Evolutionary conservation across 176 grass and related monocot species (phyloP).

Genomic region (Triticum dicoccoides): DNA sequence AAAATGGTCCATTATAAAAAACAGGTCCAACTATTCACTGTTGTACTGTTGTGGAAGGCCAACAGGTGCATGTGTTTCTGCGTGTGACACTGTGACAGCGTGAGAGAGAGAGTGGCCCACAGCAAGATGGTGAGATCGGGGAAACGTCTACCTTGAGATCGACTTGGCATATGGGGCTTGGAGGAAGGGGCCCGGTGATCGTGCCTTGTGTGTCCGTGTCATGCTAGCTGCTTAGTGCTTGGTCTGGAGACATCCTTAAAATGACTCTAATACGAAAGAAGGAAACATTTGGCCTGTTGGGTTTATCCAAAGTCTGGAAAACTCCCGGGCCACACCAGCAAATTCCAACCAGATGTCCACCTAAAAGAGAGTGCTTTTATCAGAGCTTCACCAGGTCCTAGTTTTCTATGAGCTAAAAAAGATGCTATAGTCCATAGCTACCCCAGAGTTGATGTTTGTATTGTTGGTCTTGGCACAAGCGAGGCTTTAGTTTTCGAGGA

Average conservation of each 20-base stretch:
- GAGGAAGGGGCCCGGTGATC: too few relatives aligned
- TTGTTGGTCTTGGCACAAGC: too few relatives aligned
- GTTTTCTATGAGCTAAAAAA: not conserved
- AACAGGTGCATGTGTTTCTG: not conserved
- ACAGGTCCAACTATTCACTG: not conserved
- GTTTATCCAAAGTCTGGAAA: not conserved
- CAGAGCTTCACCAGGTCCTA: not conserved
- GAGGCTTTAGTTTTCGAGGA: too few relatives aligned
- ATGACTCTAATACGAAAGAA: not conserved
- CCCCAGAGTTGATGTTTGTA: too few relatives aligned
- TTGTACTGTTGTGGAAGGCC: not conserved
- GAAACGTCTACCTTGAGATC: not conserved
- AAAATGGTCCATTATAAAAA: not conserved
- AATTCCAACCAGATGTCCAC: not conserved
- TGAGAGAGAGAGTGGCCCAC: not conserved
- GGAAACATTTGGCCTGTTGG: not conserved
- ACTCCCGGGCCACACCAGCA: not conserved
- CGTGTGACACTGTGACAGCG: not conserved
- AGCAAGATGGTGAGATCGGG: not conserved
- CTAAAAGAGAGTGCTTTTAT: not conserved
- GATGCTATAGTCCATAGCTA: too few relatives aligned
- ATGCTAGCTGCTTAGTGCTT: not conserved
- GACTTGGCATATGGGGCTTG: not conserved
- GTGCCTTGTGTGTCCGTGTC: not conserved
- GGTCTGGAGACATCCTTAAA: conserved; percentile 35